A percentile compares a stretch with the other conserved stretches of the same genome.
Conservation (phyloP, 805 yeast genomes). For the Pichia phayaonensis region DNA sequence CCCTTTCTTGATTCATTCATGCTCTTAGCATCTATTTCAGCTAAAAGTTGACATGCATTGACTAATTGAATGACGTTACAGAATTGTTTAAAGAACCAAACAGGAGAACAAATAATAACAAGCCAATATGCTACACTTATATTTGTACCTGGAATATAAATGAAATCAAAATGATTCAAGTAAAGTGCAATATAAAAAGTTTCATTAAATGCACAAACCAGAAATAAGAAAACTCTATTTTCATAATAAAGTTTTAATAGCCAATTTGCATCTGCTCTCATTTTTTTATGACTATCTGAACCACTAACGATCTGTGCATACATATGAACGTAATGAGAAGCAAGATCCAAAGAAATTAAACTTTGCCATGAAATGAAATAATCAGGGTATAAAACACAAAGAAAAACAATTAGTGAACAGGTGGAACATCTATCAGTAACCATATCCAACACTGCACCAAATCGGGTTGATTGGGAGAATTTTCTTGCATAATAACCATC, state of each 20-base stretch:
- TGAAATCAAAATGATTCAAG: conserved; percentile 55
- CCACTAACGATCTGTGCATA: conserved; percentile 84
- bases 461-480: conserved; percentile 79
- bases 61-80: conserved; percentile 84
- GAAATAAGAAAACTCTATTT: conserved; percentile 72
- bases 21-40: conserved; percentile 63
- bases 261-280: conserved; percentile 61
- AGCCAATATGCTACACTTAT: conserved; percentile 25
- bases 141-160: conserved; percentile 33
- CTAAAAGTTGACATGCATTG: conserved; percentile 77
- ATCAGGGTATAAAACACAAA: conserved; percentile 71
- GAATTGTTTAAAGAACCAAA: conserved; percentile 85
- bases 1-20: conserved; percentile 8
- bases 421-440: conserved; percentile 98
- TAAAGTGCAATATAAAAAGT: conserved; percentile 86
- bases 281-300: conserved; percentile 73
- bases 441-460: conserved; percentile 98
- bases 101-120: conserved; percentile 61
- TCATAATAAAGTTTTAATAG: conserved; percentile 81
- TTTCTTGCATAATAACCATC: conserved; percentile 94
- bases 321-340: conserved; percentile 98
- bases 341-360: conserved; percentile 75
- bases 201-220: conserved; percentile 91
- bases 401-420: conserved; percentile 79
- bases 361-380: conserved; percentile 71